phyloP scores from a whole-genome alignment of 2,329 filamentous ascomycete genomes.

The Ilyonectria mors-panacis region DNA sequence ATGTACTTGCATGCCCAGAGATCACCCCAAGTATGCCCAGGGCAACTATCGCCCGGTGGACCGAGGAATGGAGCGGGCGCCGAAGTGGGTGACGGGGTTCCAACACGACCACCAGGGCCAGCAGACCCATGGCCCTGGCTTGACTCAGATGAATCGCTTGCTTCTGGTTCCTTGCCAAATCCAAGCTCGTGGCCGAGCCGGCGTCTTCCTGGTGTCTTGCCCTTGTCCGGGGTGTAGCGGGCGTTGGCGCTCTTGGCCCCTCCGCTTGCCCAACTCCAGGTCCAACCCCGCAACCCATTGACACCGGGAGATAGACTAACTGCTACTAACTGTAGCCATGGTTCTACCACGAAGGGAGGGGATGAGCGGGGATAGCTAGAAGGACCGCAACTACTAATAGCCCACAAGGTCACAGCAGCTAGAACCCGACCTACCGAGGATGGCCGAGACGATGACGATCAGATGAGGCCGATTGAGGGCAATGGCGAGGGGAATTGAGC shows the following conservation, averaged over 20 bases:
- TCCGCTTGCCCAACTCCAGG: slow-evolving; percentile 33
- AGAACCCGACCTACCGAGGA: slow-evolving; percentile 21
- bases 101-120: neutral
- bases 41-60: slow-evolving; percentile 1
- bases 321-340: neutral
- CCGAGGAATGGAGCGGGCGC: slow-evolving; percentile 7
- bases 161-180: slow-evolving; percentile 2
- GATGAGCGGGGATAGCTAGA: slow-evolving; percentile 1
- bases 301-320: slow-evolving; percentile 1
- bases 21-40: neutral
- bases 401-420: slow-evolving; percentile 8
- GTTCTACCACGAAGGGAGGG: neutral
- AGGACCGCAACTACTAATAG: slow-evolving; percentile 20
- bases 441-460: neutral
- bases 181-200: slow-evolving; percentile 22
- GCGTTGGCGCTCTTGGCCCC: slow-evolving; percentile 17
- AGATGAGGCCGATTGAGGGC: slow-evolving; percentile 13
- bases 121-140: slow-evolving; percentile 21
- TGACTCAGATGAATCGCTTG: slow-evolving; percentile 42
- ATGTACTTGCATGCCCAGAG: slow-evolving; percentile 13
- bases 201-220: slow-evolving; percentile 18
- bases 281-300: slow-evolving; percentile 41
- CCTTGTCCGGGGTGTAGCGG: slow-evolving; percentile 32
- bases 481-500: slow-evolving; percentile 3
- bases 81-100: slow-evolving; percentile 16